Conservation (phyloP, 1,284 basidiomycete species). For the Ceratobasidium papillatum region DNA sequence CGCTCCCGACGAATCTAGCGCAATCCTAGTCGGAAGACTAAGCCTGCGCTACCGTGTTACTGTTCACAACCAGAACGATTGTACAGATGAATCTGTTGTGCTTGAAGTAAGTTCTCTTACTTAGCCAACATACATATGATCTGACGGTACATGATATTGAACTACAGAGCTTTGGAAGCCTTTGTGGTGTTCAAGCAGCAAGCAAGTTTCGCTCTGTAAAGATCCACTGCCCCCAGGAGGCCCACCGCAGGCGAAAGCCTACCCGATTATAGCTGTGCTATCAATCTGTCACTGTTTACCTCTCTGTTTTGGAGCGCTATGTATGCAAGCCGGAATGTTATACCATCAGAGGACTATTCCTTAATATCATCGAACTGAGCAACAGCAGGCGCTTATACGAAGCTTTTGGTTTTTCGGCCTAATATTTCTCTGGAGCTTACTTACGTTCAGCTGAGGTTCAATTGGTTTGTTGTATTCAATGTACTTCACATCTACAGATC, state of each 20-base stretch:
- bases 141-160: neutral
- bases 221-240: slow-evolving; percentile 18
- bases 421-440: too few species aligned
- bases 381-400: too few species aligned
- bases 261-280: neutral
- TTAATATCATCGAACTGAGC: too few species aligned
- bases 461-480: neutral
- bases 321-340: neutral
- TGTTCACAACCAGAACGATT: slow-evolving; percentile 9
- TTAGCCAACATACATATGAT: neutral
- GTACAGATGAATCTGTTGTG: neutral
- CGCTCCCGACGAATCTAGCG: neutral
- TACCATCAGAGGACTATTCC: neutral
- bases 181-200: slow-evolving; percentile 25
- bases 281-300: neutral
- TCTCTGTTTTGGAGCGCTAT: neutral
- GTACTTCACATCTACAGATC: neutral
- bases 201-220: slow-evolving; percentile 20
- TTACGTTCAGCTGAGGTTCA: too few species aligned
- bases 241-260: slow-evolving; percentile 7
- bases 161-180: slow-evolving; percentile 2
- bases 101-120: neutral
- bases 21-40: neutral
- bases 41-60: neutral
- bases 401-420: too few species aligned